Base-by-base conservation (phyloP, 257 asterid genomes). In the Solanum stenotomum region DNA sequence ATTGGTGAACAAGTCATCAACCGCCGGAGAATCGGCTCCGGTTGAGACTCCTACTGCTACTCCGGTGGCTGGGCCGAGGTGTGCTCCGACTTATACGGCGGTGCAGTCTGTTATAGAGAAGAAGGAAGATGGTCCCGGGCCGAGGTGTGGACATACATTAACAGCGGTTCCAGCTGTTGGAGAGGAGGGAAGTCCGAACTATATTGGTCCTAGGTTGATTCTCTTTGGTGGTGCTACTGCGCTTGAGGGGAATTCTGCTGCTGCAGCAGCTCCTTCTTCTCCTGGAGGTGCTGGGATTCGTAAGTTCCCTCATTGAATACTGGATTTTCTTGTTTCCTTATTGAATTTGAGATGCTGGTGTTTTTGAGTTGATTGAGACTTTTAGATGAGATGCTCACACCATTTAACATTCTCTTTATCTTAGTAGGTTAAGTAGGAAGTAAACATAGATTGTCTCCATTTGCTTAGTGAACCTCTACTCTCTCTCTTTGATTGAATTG, bases 221-320 rank as follows among this genome's bases (percentile, higher is more conserved):
- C 91, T 97, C 9, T 96, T 96, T 49, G 99, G 99, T 44, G 99
- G 99, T 65, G 99, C 99, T 77, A 97, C 99, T 8, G 98, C 99
- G 3, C 95, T 97, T 40, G 98, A 97, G 89, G 99, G 99, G 85
- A 97, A 97, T 92, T 44, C 85, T 27, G 95, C 99, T 46, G 98
- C 94, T 18, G 94, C 95, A 42, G 88, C 98, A 91, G 94, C 99
- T 82, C 99, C 99, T 35, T 91, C 99, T 25, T 94, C 98, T 3
- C 98, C 99, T 23, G 99, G 98, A 90, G 94, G 96, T 88, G 98
- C 98, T 31, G 99, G 99, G 94, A 95, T 96, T 87, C 92, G 99
- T 96, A 95, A 61, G 98, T 81, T 74, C 68, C 27, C 25, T 44
- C 5, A 79, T 79, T 27, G 37, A 42, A 14, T 78, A 44, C 87